Evolutionary conservation across 139 green algal species (phyloP), one percentile per base, ranked within the genome.

Genomic region (Micractinium conductrix): DNA sequence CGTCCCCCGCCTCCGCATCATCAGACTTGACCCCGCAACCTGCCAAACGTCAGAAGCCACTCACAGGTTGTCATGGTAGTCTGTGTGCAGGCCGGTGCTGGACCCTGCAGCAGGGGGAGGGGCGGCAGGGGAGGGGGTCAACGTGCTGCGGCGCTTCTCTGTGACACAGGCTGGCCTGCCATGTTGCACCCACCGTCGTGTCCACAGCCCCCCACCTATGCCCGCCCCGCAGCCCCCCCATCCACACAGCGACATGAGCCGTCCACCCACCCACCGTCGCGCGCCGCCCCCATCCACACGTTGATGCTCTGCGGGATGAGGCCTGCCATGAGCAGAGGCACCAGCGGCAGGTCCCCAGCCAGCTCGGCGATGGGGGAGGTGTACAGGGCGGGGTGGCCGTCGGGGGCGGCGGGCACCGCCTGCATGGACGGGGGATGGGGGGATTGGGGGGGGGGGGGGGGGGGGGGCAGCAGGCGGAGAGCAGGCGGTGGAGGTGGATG

Each of bases 51-150:
- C n/a, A n/a, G n/a, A n/a, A n/a, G 6, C 2, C 14, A 33, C 76
- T 82, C 76, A 82, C 73, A 98, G 86, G 84, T 98, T 98, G 89
- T 98, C 95, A 84, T 98, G 95, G 62, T 92, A 97, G 88, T 98
- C 95, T 43, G 97, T 94, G 87, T 98, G 95, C 65, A 98, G 90
- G 4, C 95, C 95, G 43, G 70, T 92, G 50, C 89, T 94, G 8
- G 91, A 83, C 16, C 95, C 95, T 94, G 84, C 83, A 72, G 2
- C 44, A 26, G 6, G 48, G 30, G 30, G 22, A 30, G 33, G 71
- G n/a, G n/a, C n/a, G n/a, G n/a, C n/a, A n/a, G n/a, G n/a, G n/a
- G n/a, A n/a, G n/a, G n/a, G n/a, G n/a, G n/a, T n/a, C n/a, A n/a
- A n/a, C n/a, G n/a, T n/a, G n/a, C n/a, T n/a, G n/a, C n/a, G n/a